phyloP scores from a whole-genome alignment of 1,284 basidiomycete genomes.

The Pyrrhoderma noxium region DNA sequence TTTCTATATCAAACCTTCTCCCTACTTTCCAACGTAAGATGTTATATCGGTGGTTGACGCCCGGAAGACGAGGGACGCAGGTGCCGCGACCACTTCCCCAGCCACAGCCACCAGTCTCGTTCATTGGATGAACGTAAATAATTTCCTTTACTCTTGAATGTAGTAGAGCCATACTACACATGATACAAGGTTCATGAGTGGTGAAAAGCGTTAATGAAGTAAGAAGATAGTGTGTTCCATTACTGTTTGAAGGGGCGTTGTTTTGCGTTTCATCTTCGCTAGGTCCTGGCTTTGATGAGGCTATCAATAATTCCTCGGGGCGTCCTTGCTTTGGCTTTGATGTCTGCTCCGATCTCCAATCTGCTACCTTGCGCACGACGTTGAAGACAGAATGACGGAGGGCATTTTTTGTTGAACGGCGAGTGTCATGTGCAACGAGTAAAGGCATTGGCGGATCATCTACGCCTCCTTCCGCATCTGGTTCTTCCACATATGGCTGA shows the following conservation, averaged over 20 bases:
- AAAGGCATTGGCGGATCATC: no score
- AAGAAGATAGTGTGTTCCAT: constrained; percentile 78
- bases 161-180: constrained; percentile 91
- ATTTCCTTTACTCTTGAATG: constrained; percentile 87
- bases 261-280: neutral
- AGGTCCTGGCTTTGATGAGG: neutral
- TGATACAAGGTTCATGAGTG: constrained; percentile 91
- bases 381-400: constrained; percentile 80
- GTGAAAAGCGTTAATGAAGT: constrained; percentile 78
- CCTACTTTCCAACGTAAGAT: constrained; percentile 50
- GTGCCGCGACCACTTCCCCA: constrained; percentile 34
- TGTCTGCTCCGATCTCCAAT: constrained; percentile 38
- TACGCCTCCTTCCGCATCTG: no score
- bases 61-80: constrained; percentile 68
- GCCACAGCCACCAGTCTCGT: constrained; percentile 69
- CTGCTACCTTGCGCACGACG: constrained; percentile 61
- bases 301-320: constrained; percentile 17
- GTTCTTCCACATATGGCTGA: constrained; percentile 40
- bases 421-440: constrained; percentile 65
- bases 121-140: constrained; percentile 66
- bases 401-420: constrained; percentile 60
- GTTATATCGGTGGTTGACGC: constrained; percentile 79
- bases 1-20: no score
- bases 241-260: constrained; percentile 24
- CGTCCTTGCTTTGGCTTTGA: constrained; percentile 16